Base-by-base conservation (phyloP, 2,329 filamentous ascomycete genomes). In the Aspergillus caelatus region DNA sequence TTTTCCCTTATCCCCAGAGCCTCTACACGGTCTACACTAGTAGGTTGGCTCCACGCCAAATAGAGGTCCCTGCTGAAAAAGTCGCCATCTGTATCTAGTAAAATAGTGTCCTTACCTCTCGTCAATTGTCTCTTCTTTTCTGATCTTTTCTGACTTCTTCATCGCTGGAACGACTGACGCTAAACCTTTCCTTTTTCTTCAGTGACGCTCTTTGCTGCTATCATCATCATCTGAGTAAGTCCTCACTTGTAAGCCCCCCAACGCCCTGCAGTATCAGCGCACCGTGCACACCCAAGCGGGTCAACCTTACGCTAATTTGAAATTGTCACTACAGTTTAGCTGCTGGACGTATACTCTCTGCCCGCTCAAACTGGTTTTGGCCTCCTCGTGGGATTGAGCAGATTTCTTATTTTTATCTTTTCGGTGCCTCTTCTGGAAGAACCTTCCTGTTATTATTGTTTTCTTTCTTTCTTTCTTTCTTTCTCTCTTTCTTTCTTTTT, bases 231-330 rank as follows among this genome's bases (percentile, higher is more conserved):
- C n/a, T 39, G 30, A 36, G 34, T 39, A 16, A 55, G 52, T 55
- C 32, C 34, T 36, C 34, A 8, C n/a, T 55, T 55, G n/a, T 39
- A 55, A 39, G 52, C 34, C 52, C 32, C n/a, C 48, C 36, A 57
- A 57, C 34, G 43, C 48, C 36, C 21, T 48, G 48, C 53, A 60
- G 23, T 30, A 60, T 46, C 57, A 46, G 58, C 58, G 62, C 64
- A 65, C 67, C 65, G 67, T 68, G 61, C 65, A 65, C 63, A 53
- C 39, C 30, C 41, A 59, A 66, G 67, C 67, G 65, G 67, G 67
- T 66, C 67, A 52, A 41, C 53, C 45, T 46, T 28, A 46, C 54
- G 48, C 61, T 43, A 54, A 63, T 63, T 58, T 56, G 50, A 58
- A 61, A 62, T 65, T 62, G 19, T 45, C 30, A 23, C 43, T 39